Evolutionary conservation across 2,329 filamentous ascomycete species (phyloP).

Genomic region (Chaetothyriales sp.): DNA sequence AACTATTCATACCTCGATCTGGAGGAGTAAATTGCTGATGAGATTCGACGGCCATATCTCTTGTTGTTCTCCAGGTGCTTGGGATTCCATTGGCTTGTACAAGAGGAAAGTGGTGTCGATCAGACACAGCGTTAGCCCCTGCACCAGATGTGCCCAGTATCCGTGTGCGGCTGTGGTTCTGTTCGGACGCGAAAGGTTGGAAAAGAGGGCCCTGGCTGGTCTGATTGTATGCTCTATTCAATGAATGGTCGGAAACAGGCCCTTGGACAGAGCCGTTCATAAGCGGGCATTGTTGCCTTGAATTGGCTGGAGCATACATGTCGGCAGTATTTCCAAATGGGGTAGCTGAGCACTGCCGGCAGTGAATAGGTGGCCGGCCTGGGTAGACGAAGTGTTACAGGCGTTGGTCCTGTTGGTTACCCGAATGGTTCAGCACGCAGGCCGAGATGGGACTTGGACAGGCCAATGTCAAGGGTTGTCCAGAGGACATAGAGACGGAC

Average conservation of each 20-base stretch:
- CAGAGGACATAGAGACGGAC: not conserved
- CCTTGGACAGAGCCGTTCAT: not conserved
- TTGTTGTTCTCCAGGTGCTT: not conserved
- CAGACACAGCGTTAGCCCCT: not conserved
- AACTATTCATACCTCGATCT: not conserved
- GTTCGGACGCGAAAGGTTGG: not conserved
- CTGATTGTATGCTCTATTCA: not conserved
- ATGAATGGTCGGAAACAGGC: not conserved
- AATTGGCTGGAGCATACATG: not conserved
- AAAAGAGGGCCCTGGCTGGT: not conserved
- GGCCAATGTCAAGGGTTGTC: not conserved
- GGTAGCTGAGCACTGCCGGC: not conserved
- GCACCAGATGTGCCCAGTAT: not conserved
- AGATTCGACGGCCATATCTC: not conserved
- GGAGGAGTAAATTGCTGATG: not conserved
- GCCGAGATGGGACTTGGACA: not conserved
- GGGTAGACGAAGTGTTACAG: not conserved
- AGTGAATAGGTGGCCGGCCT: not conserved
- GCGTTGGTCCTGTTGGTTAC: not conserved
- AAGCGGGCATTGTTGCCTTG: not conserved
- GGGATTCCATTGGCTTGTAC: not conserved
- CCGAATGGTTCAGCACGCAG: not conserved
- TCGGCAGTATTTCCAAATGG: not conserved
- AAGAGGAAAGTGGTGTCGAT: not conserved
- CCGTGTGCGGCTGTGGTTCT: not conserved